These are phyloP conservation scores for Skeletonema costatum DNA, from an alignment of 108 stramenopile species.

Conservation along the genomic window DNA sequence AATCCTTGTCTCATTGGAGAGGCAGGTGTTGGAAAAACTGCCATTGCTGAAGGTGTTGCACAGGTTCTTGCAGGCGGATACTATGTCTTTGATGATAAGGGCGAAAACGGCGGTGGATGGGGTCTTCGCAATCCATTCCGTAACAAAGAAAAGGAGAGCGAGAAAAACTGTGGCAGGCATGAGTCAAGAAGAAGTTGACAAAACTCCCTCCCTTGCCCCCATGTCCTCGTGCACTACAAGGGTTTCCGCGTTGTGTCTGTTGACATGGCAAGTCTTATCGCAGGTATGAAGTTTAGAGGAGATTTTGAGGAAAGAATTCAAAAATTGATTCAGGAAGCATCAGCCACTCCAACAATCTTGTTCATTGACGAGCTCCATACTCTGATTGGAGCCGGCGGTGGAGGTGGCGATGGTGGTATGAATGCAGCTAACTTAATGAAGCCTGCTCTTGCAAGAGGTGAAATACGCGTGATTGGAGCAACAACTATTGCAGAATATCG, in stretches of 20 bases:
- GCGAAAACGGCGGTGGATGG: slow-evolving; percentile 16
- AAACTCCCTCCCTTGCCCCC: slow-evolving; percentile 53
- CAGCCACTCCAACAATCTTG: slow-evolving; percentile 68
- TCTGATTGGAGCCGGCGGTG: slow-evolving; percentile 85
- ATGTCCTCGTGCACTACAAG: slow-evolving; percentile 67
- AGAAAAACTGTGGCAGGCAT: slow-evolving; percentile 35
- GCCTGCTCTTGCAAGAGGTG: slow-evolving; percentile 86
- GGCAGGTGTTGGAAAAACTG: slow-evolving; percentile 86
- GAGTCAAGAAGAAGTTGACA: slow-evolving; percentile 66
- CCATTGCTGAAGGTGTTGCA: slow-evolving; percentile 88
- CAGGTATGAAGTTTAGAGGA: slow-evolving; percentile 82
- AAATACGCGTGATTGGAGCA: slow-evolving; percentile 81
- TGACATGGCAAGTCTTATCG: slow-evolving; percentile 77
- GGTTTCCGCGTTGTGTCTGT: slow-evolving; percentile 70
- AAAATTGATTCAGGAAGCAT: slow-evolving; percentile 72
- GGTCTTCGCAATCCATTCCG: slow-evolving; percentile 50
- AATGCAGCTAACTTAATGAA: slow-evolving; percentile 91
- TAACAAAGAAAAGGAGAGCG: slow-evolving; percentile 26
- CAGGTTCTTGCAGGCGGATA: slow-evolving; percentile 65
- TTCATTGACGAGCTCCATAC: slow-evolving; percentile 90
- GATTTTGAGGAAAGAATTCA: slow-evolving; percentile 89
- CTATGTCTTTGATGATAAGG: slow-evolving; percentile 33
- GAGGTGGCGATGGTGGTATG: slow-evolving; percentile 84
- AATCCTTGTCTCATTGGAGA: slow-evolving; percentile 79
- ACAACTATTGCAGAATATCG: slow-evolving; percentile 90